phyloP scores from a whole-genome alignment of 2,329 filamentous ascomycete genomes.

The Phoma herbarum region DNA sequence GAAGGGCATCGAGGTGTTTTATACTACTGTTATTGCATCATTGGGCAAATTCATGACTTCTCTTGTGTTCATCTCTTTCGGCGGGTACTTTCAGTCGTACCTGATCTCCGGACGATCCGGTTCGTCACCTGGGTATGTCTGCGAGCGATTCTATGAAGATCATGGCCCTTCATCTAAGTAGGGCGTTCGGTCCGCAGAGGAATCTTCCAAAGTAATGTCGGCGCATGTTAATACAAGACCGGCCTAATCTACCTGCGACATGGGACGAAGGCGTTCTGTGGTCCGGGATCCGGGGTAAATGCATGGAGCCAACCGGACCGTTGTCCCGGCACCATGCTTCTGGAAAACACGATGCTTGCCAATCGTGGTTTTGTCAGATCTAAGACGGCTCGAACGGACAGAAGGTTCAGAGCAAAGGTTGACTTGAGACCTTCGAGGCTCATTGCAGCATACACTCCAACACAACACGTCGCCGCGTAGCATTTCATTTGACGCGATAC shows the following conservation, averaged over 20 bases:
- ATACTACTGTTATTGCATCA: not conserved
- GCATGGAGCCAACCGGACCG: conserved; percentile 12
- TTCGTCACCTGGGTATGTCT: not conserved
- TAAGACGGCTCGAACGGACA: not conserved
- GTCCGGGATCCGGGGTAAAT: conserved; percentile 16
- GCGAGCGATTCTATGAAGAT: conserved; percentile 1
- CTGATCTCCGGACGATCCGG: conserved; percentile 6
- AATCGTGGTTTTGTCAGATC: not conserved
- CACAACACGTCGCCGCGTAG: not conserved
- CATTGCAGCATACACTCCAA: not conserved
- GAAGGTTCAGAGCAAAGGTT: not conserved
- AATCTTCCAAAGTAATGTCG: conserved; percentile 16
- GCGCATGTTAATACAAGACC: conserved; percentile 3
- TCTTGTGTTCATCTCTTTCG: not conserved
- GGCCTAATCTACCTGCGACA: conserved; percentile 18
- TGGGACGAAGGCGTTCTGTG: conserved; percentile 7
- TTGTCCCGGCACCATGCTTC: conserved; percentile 5
- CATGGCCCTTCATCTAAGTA: conserved; percentile 17
- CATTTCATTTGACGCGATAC: not conserved
- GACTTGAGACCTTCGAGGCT: not conserved
- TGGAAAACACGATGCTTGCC: not conserved
- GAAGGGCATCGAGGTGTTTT: not conserved
- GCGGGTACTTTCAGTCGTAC: conserved; percentile 4
- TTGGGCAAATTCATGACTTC: not conserved
- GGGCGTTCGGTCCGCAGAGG: conserved; percentile 1